Percentiles rank a stretch among this genome's conserved stretches.
Conservation (phyloP, 305 asterid genomes). For the Nicotiana rustica region DNA sequence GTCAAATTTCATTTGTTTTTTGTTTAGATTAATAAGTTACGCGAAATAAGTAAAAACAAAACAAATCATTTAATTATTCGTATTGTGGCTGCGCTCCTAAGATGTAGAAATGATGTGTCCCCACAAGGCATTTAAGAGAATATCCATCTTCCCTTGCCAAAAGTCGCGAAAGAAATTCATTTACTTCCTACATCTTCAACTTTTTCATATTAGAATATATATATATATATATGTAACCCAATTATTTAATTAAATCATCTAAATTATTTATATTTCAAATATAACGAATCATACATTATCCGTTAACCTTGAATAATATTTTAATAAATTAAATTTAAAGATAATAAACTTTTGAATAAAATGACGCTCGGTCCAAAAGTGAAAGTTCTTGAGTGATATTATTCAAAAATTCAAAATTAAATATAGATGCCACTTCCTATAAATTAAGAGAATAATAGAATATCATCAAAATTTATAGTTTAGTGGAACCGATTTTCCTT, state of each 20-base stretch:
- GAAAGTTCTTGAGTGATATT: too few relatives aligned
- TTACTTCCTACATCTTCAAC: background rate
- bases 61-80: too few relatives aligned
- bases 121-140: conserved; percentile 21
- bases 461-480: background rate
- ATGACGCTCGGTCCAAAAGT: too few relatives aligned
- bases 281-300: background rate
- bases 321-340: too few relatives aligned
- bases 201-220: background rate
- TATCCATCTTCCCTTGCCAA: background rate
- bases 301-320: too few relatives aligned
- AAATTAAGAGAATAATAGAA: background rate
- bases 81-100: background rate
- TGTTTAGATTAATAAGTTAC: background rate
- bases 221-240: background rate
- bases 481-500: background rate
- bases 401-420: too few relatives aligned
- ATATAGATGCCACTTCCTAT: too few relatives aligned
- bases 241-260: background rate
- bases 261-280: background rate
- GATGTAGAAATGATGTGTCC: background rate
- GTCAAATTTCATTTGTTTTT: background rate
- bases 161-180: background rate
- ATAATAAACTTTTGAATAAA: too few relatives aligned
- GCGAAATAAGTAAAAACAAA: background rate